phyloP scores from a whole-genome alignment of 2,329 filamentous ascomycete genomes.

The Pseudopithomyces chartarum region DNA sequence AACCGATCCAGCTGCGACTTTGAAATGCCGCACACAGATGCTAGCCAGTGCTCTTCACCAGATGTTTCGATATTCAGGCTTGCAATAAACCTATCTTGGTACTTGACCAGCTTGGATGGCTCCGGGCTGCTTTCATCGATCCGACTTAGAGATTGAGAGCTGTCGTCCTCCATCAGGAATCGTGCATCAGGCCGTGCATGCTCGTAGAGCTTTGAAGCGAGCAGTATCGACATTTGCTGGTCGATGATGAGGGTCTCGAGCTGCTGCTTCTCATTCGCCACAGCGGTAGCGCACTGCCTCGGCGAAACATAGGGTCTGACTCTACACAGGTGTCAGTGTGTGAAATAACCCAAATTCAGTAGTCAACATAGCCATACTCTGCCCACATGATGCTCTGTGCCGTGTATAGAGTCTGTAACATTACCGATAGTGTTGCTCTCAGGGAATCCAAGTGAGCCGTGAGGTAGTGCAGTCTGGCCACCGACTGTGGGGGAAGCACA shows the following conservation, averaged over 20 bases:
- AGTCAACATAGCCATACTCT: conserved; percentile 30
- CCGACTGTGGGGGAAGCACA: conserved; percentile 15
- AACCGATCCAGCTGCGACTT: conserved; percentile 31
- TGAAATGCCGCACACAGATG: conserved; percentile 28
- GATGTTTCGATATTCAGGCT: conserved; percentile 27
- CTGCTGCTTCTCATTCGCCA: conserved; percentile 43
- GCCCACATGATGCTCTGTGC: conserved; percentile 46
- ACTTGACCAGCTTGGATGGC: conserved; percentile 31
- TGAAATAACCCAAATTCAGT: background rate
- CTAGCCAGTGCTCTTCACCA: conserved; percentile 27
- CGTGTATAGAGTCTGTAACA: conserved; percentile 45
- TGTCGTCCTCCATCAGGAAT: conserved; percentile 37
- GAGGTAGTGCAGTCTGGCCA: conserved; percentile 37
- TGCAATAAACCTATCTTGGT: conserved; percentile 33
- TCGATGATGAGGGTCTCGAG: conserved; percentile 46
- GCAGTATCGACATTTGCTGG: conserved; percentile 44
- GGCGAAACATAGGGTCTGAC: conserved; percentile 38
- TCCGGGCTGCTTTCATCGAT: conserved; percentile 14
- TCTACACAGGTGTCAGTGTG: conserved; percentile 15
- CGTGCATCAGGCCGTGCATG: conserved; percentile 17
- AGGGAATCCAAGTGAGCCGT: conserved; percentile 41
- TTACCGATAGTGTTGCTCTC: conserved; percentile 42
- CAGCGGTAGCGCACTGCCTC: conserved; percentile 35
- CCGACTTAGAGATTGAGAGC: conserved; percentile 30
- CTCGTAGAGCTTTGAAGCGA: conserved; percentile 26